These are phyloP conservation scores for Mucor sp. DNA, from an alignment of 371 early-diverging fungal genomes.

Conservation along the genomic window DNA sequence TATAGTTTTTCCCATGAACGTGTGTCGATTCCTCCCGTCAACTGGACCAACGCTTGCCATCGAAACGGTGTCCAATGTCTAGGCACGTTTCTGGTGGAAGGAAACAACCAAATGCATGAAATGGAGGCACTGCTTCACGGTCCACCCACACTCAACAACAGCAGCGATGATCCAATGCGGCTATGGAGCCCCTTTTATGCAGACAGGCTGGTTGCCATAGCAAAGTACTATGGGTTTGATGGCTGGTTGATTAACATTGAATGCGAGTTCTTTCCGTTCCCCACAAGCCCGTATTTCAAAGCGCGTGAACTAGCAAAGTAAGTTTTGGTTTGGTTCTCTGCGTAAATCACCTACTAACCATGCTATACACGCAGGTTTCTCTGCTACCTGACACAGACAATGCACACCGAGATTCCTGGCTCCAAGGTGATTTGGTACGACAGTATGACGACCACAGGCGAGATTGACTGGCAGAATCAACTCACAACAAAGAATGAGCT, in stretches of 20 bases:
- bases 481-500: slow-evolving; percentile 45
- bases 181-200: slow-evolving; percentile 48
- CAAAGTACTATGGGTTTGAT: slow-evolving; percentile 65
- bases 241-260: slow-evolving; percentile 75
- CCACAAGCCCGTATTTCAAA: slow-evolving; percentile 23
- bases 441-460: slow-evolving; percentile 49
- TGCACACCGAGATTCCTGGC: slow-evolving; percentile 54
- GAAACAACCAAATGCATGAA: slow-evolving; percentile 39
- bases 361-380: slow-evolving; percentile 35
- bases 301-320: slow-evolving; percentile 36
- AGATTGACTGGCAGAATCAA: slow-evolving; percentile 62
- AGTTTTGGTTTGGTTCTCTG: too few species aligned
- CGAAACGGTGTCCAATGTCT: slow-evolving; percentile 58
- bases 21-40: slow-evolving; percentile 61
- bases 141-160: neutral
- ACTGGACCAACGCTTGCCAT: slow-evolving; percentile 68
- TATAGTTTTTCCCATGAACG: slow-evolving; percentile 60
- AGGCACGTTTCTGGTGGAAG: slow-evolving; percentile 59
- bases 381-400: slow-evolving; percentile 39
- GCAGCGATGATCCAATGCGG: slow-evolving; percentile 10
- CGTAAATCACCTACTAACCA: too few species aligned
- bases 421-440: slow-evolving; percentile 64
- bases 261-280: slow-evolving; percentile 39
- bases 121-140: slow-evolving; percentile 51
- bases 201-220: slow-evolving; percentile 63